Conservation (phyloP, 2,329 filamentous ascomycete genomes). For the Calonectria fujianensis region DNA sequence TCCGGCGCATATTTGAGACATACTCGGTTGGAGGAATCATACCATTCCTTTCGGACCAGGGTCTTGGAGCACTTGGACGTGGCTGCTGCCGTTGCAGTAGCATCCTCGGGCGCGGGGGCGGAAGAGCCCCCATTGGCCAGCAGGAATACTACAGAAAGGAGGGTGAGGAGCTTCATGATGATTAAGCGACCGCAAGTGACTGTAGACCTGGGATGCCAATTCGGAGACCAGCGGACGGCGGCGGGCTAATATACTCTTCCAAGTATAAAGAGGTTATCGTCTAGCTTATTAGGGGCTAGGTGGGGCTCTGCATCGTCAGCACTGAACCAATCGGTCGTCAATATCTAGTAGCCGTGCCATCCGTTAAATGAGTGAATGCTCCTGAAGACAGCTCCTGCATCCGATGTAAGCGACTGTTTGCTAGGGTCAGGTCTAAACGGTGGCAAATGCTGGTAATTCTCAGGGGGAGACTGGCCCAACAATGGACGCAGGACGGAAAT, state of each 20-base stretch:
- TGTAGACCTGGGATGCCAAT: conserved; percentile 4
- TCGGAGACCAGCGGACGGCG: neutral
- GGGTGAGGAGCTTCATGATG: conserved; percentile 24
- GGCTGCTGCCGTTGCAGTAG: conserved; percentile 14
- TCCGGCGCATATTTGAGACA: neutral
- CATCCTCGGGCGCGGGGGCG: conserved; percentile 24
- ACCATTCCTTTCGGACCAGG: conserved; percentile 34
- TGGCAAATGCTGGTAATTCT: neutral
- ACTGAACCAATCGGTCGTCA: conserved; percentile 9
- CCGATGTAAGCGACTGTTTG: neutral
- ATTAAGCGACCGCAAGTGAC: conserved; percentile 6
- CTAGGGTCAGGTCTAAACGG: neutral
- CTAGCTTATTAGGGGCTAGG: conserved; percentile 14
- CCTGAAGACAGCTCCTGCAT: neutral
- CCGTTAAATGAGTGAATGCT: conserved; percentile 16
- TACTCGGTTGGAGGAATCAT: neutral
- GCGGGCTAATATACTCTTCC: conserved; percentile 33
- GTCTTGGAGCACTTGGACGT: conserved; percentile 26
- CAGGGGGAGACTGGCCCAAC: neutral
- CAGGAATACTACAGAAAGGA: conserved; percentile 21
- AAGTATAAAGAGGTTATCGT: neutral
- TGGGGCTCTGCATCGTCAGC: neutral
- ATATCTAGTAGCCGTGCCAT: conserved; percentile 8
- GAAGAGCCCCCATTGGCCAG: conserved; percentile 19
- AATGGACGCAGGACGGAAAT: neutral